Base-by-base conservation (phyloP, 1,284 basidiomycete genomes). In the Pyrrhoderma lamaoense region DNA sequence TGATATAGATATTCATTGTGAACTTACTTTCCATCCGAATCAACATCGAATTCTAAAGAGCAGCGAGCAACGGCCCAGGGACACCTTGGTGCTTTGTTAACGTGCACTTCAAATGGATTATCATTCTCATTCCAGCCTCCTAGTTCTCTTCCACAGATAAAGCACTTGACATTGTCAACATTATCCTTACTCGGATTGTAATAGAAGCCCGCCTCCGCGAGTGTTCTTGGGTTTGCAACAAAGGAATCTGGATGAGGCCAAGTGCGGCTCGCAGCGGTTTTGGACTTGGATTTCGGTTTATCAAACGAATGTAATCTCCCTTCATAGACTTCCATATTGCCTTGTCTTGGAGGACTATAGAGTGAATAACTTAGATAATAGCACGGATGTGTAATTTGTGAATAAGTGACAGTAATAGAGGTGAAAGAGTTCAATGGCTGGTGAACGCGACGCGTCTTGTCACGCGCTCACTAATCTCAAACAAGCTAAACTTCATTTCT, bases 181-280 rank as follows among this genome's bases (percentile, higher is more conserved):
- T 82, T 76, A 9, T 78, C 73, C 55, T 67, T 67, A 58, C 75
- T 77, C 0, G 87, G 86, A 51, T 72, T 72, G 65, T 75, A 89
- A 70, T 79, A 91, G 69, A 93, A 93, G 11, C 90, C 90, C 2
- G 90, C 90, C 56, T 84, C 78, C 1, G 90, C 84, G 22, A 93
- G 77, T 3, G 75, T 70, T 45, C 74, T 66, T 1, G 90, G 81
- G 42, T 76, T 90, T 42, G 90, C 82, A 53, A 69, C 66, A 64
- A 77, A 84, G 37, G 67, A 61, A 0, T 64, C 47, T 2, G 81
- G 74, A 58, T 89, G 85, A 0, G 84, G 79, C 85, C 85, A 89
- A 67, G 77, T 83, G 45, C 79, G 50, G 23, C 67, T 63, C 7
- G 65, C 58, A 0, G 72, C 60, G 1, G 72, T 67, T 1, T 68